A percentile compares a stretch with the other conserved stretches of the same genome.
These are phyloP conservation scores for Podospora anserina DNA, from an alignment of 495 filamentous ascomycete genomes.

Conservation along the genomic window DNA sequence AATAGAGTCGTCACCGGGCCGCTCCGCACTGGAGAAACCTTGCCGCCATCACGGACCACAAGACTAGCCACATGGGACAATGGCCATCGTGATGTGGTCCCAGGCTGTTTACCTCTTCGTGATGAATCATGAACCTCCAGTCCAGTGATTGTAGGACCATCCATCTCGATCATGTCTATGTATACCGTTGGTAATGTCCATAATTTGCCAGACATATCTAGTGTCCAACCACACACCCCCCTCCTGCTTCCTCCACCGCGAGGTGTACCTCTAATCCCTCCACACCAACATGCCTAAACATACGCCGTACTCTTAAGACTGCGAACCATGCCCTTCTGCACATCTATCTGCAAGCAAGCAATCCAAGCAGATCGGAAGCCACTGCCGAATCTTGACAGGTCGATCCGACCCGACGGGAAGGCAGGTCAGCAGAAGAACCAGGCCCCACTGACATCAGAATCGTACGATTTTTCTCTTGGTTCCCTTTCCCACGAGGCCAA, in stretches of 20 bases:
- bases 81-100: neutral
- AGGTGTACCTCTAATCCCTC: neutral
- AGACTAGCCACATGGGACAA: neutral
- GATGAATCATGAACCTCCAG: neutral
- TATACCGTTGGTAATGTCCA: neutral
- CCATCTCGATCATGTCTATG: neutral
- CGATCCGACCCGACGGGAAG: neutral
- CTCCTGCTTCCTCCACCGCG: neutral
- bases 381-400: neutral
- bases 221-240: neutral
- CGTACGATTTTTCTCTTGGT: constrained; percentile 29
- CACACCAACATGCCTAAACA: constrained; percentile 1
- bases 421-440: neutral
- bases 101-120: neutral
- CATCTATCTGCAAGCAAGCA: neutral
- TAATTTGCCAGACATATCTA: neutral
- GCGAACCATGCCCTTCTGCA: neutral
- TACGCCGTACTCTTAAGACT: constrained; percentile 5
- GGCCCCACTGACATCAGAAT: constrained; percentile 34
- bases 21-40: neutral
- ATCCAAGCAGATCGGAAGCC: neutral
- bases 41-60: neutral
- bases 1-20: neutral
- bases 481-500: neutral
- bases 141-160: neutral